phyloP scores from a whole-genome alignment of 345 rosid genomes.

The Mallotus nudiflorus region DNA sequence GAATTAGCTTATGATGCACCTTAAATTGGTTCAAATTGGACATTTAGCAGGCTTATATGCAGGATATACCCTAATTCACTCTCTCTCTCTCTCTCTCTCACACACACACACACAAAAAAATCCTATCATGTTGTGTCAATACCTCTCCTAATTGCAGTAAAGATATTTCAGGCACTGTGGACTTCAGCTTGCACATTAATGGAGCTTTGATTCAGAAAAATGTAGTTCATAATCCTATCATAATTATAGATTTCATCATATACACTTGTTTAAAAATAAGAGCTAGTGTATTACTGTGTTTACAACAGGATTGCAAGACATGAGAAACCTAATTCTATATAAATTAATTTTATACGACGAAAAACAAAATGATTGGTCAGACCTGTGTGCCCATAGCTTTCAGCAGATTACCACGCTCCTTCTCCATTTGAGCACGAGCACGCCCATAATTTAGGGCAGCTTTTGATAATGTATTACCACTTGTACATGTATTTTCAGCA shows the following conservation, averaged over 20 bases:
- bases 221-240: no score
- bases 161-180: no score
- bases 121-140: no score
- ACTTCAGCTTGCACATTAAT: no score
- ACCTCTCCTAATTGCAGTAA: no score
- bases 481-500: conserved; percentile 83
- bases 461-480: conserved; percentile 70
- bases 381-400: conserved; percentile 97
- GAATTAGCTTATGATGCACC: background rate
- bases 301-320: background rate
- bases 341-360: background rate
- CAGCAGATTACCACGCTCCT: conserved; percentile 75
- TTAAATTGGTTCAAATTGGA: background rate
- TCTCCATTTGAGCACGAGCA: conserved; percentile 85
- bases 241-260: background rate
- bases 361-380: conserved; percentile 15
- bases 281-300: no score
- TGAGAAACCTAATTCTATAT: background rate
- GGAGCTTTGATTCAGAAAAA: no score
- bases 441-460: conserved; percentile 65
- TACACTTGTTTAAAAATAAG: background rate
- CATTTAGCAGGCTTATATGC: background rate
- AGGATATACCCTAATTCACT: background rate
- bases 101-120: no score
- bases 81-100: no score